phyloP scores from a whole-genome alignment of 164 flowering plant genomes.

The Litsea cubeba region DNA sequence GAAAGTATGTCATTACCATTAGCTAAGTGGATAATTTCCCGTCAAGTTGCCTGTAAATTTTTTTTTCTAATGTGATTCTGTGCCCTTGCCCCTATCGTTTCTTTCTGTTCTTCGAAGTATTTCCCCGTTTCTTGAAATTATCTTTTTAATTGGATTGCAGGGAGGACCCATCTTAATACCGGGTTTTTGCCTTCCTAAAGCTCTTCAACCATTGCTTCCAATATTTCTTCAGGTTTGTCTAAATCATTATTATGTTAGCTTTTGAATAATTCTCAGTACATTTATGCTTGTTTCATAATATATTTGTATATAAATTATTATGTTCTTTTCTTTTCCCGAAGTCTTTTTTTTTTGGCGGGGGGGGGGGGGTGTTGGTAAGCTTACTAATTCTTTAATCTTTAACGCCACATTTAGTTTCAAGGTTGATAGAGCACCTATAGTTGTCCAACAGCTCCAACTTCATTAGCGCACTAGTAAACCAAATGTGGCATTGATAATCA shows the following conservation, averaged over 20 bases:
- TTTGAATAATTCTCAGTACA: neutral
- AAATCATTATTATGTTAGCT: neutral
- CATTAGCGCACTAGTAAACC: too few species aligned
- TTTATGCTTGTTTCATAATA: neutral
- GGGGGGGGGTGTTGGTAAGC: too few species aligned
- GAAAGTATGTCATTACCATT: conserved; percentile 39
- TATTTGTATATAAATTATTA: neutral
- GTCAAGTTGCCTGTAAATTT: neutral
- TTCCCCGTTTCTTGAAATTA: neutral
- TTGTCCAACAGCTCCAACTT: too few species aligned
- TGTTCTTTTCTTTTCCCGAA: neutral
- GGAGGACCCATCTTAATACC: conserved; percentile 90
- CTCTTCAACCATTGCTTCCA: conserved; percentile 94
- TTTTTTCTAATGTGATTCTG: neutral
- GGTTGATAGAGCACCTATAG: too few species aligned
- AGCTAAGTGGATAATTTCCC: neutral
- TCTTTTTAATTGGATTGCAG: conserved; percentile 33
- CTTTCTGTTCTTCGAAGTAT: neutral
- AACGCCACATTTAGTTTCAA: too few species aligned
- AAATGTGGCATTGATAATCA: too few species aligned
- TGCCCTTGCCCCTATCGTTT: neutral
- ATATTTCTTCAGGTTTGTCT: conserved; percentile 82
- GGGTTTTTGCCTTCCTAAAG: conserved; percentile 92
- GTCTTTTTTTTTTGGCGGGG: too few species aligned
- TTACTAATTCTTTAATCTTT: too few species aligned